A percentile compares a stretch with the other conserved stretches of the same genome.
These are phyloP conservation scores for Amborella trichopoda DNA, from an alignment of 164 flowering plant genomes.

Conservation along the genomic window DNA sequence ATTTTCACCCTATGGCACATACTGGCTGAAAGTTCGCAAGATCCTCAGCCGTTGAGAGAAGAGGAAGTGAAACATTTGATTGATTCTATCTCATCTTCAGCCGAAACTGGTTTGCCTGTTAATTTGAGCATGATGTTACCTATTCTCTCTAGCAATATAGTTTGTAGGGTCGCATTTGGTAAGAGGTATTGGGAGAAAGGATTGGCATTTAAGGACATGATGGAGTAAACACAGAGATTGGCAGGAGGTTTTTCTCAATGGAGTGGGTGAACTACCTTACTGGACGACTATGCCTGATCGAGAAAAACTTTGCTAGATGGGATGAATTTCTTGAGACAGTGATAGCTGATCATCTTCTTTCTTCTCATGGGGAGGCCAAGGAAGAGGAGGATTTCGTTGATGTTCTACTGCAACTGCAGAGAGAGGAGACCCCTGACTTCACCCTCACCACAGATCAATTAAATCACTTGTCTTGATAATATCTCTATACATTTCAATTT, in stretches of 20 bases:
- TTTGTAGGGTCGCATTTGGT: conserved; percentile 16
- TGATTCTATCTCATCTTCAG: not conserved
- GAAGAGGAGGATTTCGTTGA: conserved; percentile 10
- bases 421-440: not conserved
- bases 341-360: conserved; percentile 9
- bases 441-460: conserved; percentile 4
- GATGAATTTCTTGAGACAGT: conserved; percentile 12
- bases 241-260: conserved; percentile 7
- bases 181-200: conserved; percentile 2
- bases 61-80: too few relatives aligned
- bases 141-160: conserved; percentile 6
- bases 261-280: conserved; percentile 15
- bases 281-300: conserved; percentile 8
- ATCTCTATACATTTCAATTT: too few relatives aligned
- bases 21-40: conserved; percentile 5
- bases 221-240: conserved; percentile 2
- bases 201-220: not conserved
- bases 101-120: conserved; percentile 4
- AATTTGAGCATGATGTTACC: conserved; percentile 3
- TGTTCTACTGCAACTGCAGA: conserved; percentile 6
- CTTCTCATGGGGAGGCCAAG: not conserved
- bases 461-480: too few relatives aligned
- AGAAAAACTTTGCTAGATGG: conserved; percentile 3
- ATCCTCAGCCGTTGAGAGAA: conserved; percentile 3
- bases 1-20: conserved; percentile 5